Evolutionary conservation across 768 basidiomycete genomes (phyloP), one percentile per base, ranked within the genome.

Genomic region (Daedaleopsis nitida): DNA sequence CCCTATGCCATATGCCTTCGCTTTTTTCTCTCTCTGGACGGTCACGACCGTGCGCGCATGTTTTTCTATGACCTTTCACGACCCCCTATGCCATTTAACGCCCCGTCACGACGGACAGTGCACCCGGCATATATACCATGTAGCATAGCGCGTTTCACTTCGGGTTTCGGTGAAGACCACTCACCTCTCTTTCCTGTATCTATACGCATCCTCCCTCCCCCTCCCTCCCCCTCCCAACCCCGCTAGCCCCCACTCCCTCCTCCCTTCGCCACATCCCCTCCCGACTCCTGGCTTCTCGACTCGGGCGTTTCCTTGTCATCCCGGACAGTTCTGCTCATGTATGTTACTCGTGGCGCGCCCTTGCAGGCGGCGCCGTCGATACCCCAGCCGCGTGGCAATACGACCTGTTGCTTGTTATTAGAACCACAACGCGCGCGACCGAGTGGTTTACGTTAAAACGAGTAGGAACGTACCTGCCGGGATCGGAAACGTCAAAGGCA

Each of bases 171-270:
- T 21, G 52, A 52, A 7, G 27, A 32, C 4, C 27, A 58, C 57
- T 58, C 61, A 62, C 57, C 51, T 62, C 43, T 38, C 57, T 58
- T 52, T 50, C 38, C 27, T 62, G 61, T 62, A 62, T 62, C 57
- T 54, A 58, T 62, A 62, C 61, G 17, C 24, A 13, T 34, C 51
- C 24, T 27, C 17, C 37, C 37, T 35, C 51, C 34, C 35, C 3
- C 32, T 35, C 34, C 32, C 2, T 27, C n/a, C 37, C 24, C 6
- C 16, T 11, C 34, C 21, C 32, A 24, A 3, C 27, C 32, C 51
- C 32, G 13, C 2, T 27, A 8, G 17, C 24, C 10, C 34, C 14
- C 34, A 14, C 32, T 35, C 16, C 34, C 16, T 52, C n/a, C 27
- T 8, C 24, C 37, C 14, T 34, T 14, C 24, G n/a, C n/a, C n/a